Evolutionary conservation across 1,284 basidiomycete genomes (phyloP).

Genomic region (Heterobasidion annosum): DNA sequence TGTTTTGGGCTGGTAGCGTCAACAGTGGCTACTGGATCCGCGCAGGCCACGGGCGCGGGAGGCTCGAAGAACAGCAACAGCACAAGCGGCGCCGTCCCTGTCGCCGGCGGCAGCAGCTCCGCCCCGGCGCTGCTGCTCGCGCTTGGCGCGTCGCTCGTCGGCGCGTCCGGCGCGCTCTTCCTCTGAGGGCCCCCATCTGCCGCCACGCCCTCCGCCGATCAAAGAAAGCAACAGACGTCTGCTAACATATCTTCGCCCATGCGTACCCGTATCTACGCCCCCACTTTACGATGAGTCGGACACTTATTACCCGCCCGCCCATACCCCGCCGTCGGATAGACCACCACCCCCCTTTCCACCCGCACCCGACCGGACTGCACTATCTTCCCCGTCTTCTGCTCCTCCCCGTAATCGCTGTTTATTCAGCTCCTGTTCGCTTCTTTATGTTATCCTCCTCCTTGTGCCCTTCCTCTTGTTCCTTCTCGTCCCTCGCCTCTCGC

Average conservation of each 20-base stretch:
- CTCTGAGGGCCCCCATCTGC: neutral
- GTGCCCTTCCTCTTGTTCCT: too few relatives aligned
- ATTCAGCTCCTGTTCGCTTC: neutral
- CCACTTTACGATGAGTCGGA: too few relatives aligned
- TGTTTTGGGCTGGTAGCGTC: constrained; percentile 19
- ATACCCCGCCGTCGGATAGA: too few relatives aligned
- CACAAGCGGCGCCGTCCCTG: constrained; percentile 1
- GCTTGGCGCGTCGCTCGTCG: neutral
- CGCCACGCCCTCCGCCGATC: too few relatives aligned
- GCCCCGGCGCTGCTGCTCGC: neutral
- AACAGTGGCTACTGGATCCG: constrained; percentile 24
- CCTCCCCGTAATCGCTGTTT: neutral
- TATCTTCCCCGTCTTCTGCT: neutral
- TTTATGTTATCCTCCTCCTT: neutral
- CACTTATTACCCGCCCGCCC: too few relatives aligned
- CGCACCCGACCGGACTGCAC: too few relatives aligned
- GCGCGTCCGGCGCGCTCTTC: neutral
- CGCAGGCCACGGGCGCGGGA: constrained; percentile 16
- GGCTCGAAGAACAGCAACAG: neutral
- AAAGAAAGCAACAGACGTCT: too few relatives aligned
- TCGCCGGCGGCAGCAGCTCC: neutral
- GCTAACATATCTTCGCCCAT: too few relatives aligned
- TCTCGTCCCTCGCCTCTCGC: neutral
- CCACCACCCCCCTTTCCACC: too few relatives aligned
- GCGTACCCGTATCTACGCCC: too few relatives aligned